Base-by-base conservation (phyloP, 1,284 basidiomycete genomes). In the Irpex sp. region DNA sequence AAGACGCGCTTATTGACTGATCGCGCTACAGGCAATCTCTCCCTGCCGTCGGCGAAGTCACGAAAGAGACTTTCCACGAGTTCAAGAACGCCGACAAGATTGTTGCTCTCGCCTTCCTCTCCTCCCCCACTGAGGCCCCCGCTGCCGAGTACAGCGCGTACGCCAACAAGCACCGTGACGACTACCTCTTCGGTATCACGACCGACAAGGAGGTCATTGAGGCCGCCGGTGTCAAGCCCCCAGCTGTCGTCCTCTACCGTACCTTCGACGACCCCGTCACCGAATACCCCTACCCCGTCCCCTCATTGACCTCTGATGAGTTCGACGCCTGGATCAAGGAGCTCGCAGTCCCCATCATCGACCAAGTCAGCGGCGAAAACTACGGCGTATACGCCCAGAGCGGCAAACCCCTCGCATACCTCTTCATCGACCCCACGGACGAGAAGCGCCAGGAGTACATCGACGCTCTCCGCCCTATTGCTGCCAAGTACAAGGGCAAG, bases 331-430 rank as follows among this genome's bases (percentile, higher is more conserved):
- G 95, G 86, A 78, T 98, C 68, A 80, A 86, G 72, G 87, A 91
- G 63, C 87, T 98, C 75, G 83, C 94, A 49, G 81, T 98, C 58
- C 96, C 97, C 47, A 77, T 95, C 69, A 80, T 99, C 63, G 96
- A 94, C 70, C 93, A 99, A 77, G 92, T 99, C 71, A 90, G 83
- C 66, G 93, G 91, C 36, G 96, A 99, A 63, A 99, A 98, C 83
- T 99, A 97, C 76, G 86, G 83, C 65, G 68, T 80, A 62, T 99
- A 99, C 78, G 91, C 93, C 45, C 75, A 82, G 67, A 91, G 92
- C 68, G 79, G 82, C 61, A 88, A 94, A 67, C 95, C 97, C 39
- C 85, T 99, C 65, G 96, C 93, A 35, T 99, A 99, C 80, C 84
- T 97, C 72, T 99, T 99, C 80, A 72, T 94, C 67, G 93, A 98